Conservation (phyloP, 108 stramenopile species). For the Cyclotella choctawhatcheeana region DNA sequence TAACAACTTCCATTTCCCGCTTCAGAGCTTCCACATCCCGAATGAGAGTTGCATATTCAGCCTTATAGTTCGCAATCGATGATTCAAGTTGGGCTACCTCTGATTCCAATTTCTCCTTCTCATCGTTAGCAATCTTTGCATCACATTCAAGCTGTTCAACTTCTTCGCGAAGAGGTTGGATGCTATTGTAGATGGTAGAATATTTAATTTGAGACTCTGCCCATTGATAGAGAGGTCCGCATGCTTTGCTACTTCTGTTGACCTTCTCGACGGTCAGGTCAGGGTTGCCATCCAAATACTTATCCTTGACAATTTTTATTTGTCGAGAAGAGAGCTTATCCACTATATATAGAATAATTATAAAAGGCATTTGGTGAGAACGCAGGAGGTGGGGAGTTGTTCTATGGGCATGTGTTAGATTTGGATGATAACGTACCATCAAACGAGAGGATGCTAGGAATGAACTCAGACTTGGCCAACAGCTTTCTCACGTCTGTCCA, state of each 20-base stretch:
- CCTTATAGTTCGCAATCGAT: constrained; percentile 94
- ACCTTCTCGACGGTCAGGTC: constrained; percentile 73
- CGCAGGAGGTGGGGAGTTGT: not conserved
- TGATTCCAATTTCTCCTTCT: constrained; percentile 77
- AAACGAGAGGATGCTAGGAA: constrained; percentile 96
- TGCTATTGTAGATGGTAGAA: constrained; percentile 90
- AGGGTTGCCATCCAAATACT: constrained; percentile 84
- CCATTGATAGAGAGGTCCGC: constrained; percentile 98
- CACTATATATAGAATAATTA: no score
- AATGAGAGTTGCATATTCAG: constrained; percentile 95
- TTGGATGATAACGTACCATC: constrained; percentile 45
- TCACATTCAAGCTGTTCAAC: constrained; percentile 89
- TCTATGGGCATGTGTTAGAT: not conserved
- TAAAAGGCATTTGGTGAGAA: no score
- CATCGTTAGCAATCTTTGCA: constrained; percentile 66
- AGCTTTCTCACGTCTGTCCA: constrained; percentile 97
- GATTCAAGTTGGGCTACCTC: constrained; percentile 88
- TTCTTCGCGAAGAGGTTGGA: constrained; percentile 97
- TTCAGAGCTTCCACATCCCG: constrained; percentile 95
- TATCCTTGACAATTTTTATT: constrained; percentile 85
- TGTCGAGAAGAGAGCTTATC: constrained; percentile 81
- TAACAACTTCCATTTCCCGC: constrained; percentile 94
- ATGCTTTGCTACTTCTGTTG: constrained; percentile 88
- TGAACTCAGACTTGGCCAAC: constrained; percentile 92
- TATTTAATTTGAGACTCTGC: constrained; percentile 94